phyloP scores from a whole-genome alignment of 2,329 filamentous ascomycete genomes.

The Aspergillus ochraceoroseus region DNA sequence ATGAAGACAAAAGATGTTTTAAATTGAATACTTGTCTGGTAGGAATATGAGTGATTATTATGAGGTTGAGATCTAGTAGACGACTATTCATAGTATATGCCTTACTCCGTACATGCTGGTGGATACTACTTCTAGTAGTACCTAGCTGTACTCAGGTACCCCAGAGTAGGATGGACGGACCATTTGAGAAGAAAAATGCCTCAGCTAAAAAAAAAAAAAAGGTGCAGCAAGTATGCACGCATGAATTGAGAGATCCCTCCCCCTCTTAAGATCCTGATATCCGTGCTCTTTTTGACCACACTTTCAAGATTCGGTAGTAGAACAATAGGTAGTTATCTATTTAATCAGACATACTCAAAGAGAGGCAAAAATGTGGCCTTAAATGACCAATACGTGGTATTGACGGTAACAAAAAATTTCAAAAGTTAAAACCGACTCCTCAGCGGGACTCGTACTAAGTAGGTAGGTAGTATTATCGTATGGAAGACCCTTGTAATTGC shows the following conservation, averaged over 20 bases:
- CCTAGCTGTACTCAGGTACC: not conserved
- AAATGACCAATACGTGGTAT: too few species aligned
- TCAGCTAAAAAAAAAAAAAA: constrained; percentile 7
- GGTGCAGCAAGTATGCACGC: constrained; percentile 4
- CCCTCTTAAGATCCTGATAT: too few species aligned
- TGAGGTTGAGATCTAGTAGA: too few species aligned
- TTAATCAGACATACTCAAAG: too few species aligned
- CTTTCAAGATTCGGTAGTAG: not conserved
- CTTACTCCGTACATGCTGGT: not conserved
- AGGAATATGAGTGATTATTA: too few species aligned
- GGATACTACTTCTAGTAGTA: not conserved
- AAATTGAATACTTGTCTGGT: too few species aligned
- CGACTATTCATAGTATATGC: too few species aligned
- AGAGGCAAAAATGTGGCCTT: too few species aligned
- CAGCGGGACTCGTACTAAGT: constrained; percentile 10
- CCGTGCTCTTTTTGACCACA: not conserved
- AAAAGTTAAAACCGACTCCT: constrained; percentile 8
- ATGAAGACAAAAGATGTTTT: too few species aligned
- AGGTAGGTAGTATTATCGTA: too few species aligned
- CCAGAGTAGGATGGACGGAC: constrained; percentile 5
- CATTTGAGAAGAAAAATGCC: constrained; percentile 9
- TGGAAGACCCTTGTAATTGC: constrained; percentile 20
- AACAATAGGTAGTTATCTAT: too few species aligned
- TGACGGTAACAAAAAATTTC: constrained; percentile 1
- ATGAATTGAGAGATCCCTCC: too few species aligned